These are phyloP conservation scores for Bothriochloa decipiens DNA, from an alignment of 176 grass and related monocot species.

Conservation along the genomic window DNA sequence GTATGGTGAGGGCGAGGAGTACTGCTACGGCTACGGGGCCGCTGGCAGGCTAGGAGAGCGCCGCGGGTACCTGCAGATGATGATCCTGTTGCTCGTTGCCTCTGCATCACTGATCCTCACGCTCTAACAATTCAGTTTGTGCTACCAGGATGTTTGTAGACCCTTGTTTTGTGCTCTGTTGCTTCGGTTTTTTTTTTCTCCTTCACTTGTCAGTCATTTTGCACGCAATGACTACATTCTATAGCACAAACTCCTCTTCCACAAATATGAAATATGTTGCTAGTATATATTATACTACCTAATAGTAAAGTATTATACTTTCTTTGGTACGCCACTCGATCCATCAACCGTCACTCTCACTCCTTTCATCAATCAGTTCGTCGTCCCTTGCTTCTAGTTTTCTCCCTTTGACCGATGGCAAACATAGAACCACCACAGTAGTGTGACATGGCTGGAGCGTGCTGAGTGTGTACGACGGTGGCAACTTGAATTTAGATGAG, in stretches of 20 bases:
- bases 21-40: conserved; percentile 43
- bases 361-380: no score
- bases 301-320: no score
- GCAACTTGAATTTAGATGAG: no score
- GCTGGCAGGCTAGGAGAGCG: neutral
- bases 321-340: no score
- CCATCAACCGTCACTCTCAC: no score
- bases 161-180: neutral
- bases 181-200: neutral
- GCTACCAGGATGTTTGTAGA: neutral
- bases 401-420: no score
- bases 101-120: conserved; percentile 10
- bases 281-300: no score
- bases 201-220: neutral
- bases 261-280: neutral
- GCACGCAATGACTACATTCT: neutral
- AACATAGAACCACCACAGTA: no score
- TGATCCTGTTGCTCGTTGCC: neutral
- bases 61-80: neutral
- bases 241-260: neutral
- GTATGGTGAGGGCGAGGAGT: conserved; percentile 25
- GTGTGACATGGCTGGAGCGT: no score
- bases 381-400: no score
- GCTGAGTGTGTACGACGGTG: no score
- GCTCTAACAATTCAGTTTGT: neutral